Evolutionary conservation across 176 grass and related monocot species (phyloP), one percentile per base, ranked within the genome.

Genomic region (Elymus sibiricus): DNA sequence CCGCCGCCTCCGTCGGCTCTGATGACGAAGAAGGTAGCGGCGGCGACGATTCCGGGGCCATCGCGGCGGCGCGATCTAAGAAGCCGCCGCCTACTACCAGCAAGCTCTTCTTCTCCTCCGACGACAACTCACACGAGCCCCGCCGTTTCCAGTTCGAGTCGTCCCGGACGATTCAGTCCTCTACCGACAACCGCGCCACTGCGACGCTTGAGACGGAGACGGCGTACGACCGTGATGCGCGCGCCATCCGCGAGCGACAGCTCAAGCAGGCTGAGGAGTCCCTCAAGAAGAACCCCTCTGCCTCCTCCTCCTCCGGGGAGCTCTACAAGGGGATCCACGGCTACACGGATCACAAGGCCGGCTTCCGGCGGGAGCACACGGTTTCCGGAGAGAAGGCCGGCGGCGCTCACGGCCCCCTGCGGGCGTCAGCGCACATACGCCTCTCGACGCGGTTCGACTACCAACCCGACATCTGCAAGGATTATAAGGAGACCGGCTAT

Each of bases 401-500:
- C 1, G 91, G 93, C 3, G 34, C 93, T 11, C 96, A 98, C 31
- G 93, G 93, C 13, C 96, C 96, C 1, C 89, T 98, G 32, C 88
- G 93, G 24, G 86, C 96, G 12, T 91, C 91, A 2, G 83, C 91
- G 12, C 90, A 98, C 89, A 98, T 98, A 28, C 93, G 93, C 17
- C 32, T 92, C 39, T 94, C 96, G 0, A 86, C 84, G 6, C 86
- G 93, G 37, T 95, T 98, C 69, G 96, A 98, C 70, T 98, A 98
- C 84, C 93, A 98, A 75, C 93, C 93, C 0, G 96, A 94, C 73
- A 94, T 98, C 81, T 98, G 96, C 77, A 95, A 98, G 91, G 96
- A 98, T 60, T 98, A 98, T 58, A 98, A 98, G 88, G 96, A 98
- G 88, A 98, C 93, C 5, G 96, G 96, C 9, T 95, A 95, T 47